A percentile compares a stretch with the other conserved stretches of the same genome.
Conservation (phyloP, 139 green algal species). For the Auxenochlorella pyrenoidosa region DNA sequence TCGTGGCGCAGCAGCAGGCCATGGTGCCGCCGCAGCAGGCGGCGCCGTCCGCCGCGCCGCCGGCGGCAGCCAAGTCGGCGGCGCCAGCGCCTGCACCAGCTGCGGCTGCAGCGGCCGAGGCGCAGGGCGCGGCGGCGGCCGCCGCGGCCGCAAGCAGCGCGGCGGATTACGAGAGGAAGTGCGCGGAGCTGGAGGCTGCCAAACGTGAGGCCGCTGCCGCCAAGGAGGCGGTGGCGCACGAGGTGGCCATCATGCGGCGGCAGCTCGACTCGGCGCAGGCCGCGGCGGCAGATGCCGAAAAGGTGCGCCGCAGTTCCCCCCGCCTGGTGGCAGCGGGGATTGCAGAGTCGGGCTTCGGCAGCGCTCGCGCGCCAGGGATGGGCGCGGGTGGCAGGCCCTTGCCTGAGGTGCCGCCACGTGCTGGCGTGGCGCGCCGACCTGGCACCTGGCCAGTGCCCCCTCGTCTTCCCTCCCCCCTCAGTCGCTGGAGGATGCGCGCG, state of each 20-base stretch:
- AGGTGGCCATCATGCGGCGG: constrained; percentile 81
- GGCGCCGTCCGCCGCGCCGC: not conserved
- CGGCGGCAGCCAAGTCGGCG: not conserved
- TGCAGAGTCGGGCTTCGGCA: too few relatives aligned
- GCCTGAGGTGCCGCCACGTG: too few relatives aligned
- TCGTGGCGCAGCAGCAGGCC: not conserved
- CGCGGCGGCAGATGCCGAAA: constrained; percentile 51
- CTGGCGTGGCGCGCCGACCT: too few relatives aligned
- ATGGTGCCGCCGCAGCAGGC: not conserved
- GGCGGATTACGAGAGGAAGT: not conserved
- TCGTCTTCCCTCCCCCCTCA: not conserved
- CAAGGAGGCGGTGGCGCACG: constrained; percentile 66
- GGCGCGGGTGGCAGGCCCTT: too few relatives aligned
- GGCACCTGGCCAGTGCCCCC: too few relatives aligned
- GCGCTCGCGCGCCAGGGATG: too few relatives aligned
- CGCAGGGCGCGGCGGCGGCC: constrained; percentile 5
- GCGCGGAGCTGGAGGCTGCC: constrained; percentile 46
- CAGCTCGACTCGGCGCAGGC: constrained; percentile 71
- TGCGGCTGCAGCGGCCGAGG: not conserved
- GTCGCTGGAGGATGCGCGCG: constrained; percentile 21
- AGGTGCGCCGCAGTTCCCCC: constrained; percentile 26
- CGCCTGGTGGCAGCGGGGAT: not conserved
- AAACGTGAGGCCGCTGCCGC: constrained; percentile 54
- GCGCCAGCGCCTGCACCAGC: not conserved
- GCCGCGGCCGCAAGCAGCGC: not conserved